Conservation (phyloP, 1,139 yeast genomes). For the Meyerozyma elateridarum region DNA sequence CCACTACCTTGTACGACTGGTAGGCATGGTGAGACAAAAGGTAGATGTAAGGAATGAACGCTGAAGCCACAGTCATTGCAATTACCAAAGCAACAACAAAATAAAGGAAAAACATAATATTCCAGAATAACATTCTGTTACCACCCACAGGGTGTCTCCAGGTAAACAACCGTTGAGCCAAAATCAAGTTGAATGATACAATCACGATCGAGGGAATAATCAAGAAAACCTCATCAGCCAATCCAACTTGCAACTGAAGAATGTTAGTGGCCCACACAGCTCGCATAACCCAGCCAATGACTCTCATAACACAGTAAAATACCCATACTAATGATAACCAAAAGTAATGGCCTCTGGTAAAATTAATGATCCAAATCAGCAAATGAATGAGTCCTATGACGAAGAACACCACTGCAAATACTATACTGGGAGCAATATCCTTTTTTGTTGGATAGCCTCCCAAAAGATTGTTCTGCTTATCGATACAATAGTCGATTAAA, state of each 20-base stretch:
- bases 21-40: constrained; percentile 21
- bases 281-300: constrained; percentile 29
- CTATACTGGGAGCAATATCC: constrained; percentile 29
- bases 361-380: constrained; percentile 24
- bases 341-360: constrained; percentile 34
- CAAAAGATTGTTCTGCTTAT: constrained; percentile 26
- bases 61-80: constrained; percentile 29
- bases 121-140: constrained; percentile 32
- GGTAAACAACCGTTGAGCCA: constrained; percentile 41
- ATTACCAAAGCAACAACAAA: constrained; percentile 26
- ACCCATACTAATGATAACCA: constrained; percentile 31
- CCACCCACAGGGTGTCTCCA: constrained; percentile 50
- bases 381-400: constrained; percentile 24
- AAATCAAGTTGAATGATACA: constrained; percentile 34
- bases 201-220: constrained; percentile 31
- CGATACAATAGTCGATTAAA: constrained; percentile 17
- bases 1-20: constrained; percentile 24
- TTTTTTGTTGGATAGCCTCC: constrained; percentile 29
- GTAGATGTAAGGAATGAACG: constrained; percentile 32
- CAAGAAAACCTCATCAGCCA: constrained; percentile 30
- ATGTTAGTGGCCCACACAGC: constrained; percentile 27
- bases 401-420: constrained; percentile 28
- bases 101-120: constrained; percentile 30
- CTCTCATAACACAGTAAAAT: constrained; percentile 23
- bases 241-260: constrained; percentile 23